Percentiles rank a stretch among this genome's conserved stretches.
Conservation (phyloP, 441 rosid genomes). For the Theobroma grandiflorum region DNA sequence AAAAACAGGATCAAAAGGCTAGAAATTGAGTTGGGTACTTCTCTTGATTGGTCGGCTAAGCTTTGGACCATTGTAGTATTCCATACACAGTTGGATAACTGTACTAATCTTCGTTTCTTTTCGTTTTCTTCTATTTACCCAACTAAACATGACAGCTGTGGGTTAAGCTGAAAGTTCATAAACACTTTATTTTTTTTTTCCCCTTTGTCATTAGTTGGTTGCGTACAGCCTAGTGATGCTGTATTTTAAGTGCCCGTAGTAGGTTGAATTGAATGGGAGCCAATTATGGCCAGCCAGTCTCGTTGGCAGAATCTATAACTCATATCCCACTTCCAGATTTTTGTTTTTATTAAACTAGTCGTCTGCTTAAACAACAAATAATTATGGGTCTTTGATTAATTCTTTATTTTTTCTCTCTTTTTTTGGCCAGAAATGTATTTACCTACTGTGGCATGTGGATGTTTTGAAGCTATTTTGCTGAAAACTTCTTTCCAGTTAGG, state of each 20-base stretch:
- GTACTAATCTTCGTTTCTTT: background rate
- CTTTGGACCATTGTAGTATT: background rate
- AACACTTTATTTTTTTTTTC: background rate
- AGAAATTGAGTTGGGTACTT: background rate
- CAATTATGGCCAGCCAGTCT: slow-evolving; percentile 13
- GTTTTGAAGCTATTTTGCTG: slow-evolving; percentile 77
- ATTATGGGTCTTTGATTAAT: background rate
- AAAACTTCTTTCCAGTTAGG: slow-evolving; percentile 97
- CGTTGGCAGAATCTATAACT: slow-evolving; percentile 13
- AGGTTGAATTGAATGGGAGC: slow-evolving; percentile 20
- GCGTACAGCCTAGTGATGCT: slow-evolving; percentile 15
- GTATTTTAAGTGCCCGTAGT: background rate
- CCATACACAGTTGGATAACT: background rate
- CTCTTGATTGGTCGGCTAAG: background rate
- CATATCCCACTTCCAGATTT: background rate
- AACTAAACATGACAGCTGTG: slow-evolving; percentile 10
- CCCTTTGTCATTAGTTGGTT: background rate
- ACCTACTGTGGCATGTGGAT: slow-evolving; percentile 88
- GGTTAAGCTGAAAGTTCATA: background rate
- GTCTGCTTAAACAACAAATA: background rate
- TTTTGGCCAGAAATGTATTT: slow-evolving; percentile 25
- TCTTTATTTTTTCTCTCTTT: too few relatives aligned
- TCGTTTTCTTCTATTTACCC: background rate
- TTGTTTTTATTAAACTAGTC: background rate
- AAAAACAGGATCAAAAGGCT: too few relatives aligned